A percentile compares a stretch with the other conserved stretches of the same genome.
phyloP scores from a whole-genome alignment of 179 eudicot genomes.

The Actinidia chinensis region DNA sequence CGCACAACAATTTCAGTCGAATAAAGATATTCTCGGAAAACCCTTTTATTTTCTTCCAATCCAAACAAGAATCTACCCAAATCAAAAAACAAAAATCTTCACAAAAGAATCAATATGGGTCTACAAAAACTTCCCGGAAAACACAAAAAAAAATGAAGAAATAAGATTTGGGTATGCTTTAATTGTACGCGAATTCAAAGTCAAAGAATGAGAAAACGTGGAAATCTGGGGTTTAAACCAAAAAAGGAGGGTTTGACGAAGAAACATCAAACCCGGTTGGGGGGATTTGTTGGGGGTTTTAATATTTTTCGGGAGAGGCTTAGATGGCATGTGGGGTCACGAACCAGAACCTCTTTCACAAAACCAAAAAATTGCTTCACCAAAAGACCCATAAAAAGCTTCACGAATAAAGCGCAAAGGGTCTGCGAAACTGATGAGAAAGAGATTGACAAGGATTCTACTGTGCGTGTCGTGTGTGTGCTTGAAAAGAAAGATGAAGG shows the following conservation, averaged over 20 bases:
- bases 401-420: conserved; percentile 22
- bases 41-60: conserved; percentile 21
- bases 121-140: not conserved
- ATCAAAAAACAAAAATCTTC: conserved; percentile 10
- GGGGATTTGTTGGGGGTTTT: conserved; percentile 6
- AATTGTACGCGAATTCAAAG: conserved; percentile 20
- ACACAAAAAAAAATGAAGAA: not conserved
- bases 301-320: not conserved
- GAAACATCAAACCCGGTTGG: conserved; percentile 27
- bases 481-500: not conserved
- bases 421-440: not conserved
- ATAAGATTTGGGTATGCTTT: conserved; percentile 3
- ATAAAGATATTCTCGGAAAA: conserved; percentile 16
- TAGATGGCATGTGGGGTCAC: conserved; percentile 14
- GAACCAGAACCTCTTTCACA: not conserved
- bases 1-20: conserved; percentile 7
- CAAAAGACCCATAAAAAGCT: conserved; percentile 16
- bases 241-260: conserved; percentile 23
- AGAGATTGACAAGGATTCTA: not conserved
- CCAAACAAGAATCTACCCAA: conserved; percentile 23
- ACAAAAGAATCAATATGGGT: not conserved
- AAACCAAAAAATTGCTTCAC: not conserved
- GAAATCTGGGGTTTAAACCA: conserved; percentile 21
- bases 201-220: conserved; percentile 26
- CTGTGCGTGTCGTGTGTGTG: too few relatives aligned